phyloP scores from a whole-genome alignment of 768 basidiomycete species.

The Cystobasidiopsis lactophilus region DNA sequence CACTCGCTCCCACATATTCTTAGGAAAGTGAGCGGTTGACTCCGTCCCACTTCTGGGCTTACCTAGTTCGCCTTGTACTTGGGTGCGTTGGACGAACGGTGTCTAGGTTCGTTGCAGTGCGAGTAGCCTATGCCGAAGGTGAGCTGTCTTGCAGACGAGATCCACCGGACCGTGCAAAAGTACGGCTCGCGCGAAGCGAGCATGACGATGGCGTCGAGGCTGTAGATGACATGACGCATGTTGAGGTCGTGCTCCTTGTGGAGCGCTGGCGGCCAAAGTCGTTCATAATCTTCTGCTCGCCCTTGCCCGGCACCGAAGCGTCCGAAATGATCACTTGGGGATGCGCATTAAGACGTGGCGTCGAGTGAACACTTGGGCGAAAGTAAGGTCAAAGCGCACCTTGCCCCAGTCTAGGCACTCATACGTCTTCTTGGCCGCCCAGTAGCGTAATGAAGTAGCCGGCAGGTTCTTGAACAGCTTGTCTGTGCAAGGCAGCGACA shows the following conservation, averaged over 20 bases:
- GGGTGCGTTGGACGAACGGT: slow-evolving; percentile 44
- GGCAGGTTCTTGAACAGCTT: slow-evolving; percentile 96
- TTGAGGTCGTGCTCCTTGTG: slow-evolving; percentile 85
- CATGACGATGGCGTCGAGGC: slow-evolving; percentile 97
- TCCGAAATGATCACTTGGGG: slow-evolving; percentile 93
- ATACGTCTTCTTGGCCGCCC: slow-evolving; percentile 89
- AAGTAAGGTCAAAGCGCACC: slow-evolving; percentile 31
- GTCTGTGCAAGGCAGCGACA: slow-evolving; percentile 26
- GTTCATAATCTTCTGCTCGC: slow-evolving; percentile 99
- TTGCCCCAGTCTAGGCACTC: slow-evolving; percentile 88
- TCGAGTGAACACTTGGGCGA: not conserved
- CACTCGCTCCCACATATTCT: no score
- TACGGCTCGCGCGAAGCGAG: slow-evolving; percentile 85
- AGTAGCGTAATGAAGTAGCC: slow-evolving; percentile 70
- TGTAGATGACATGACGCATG: slow-evolving; percentile 90
- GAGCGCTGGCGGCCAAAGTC: slow-evolving; percentile 74
- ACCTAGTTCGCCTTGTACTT: slow-evolving; percentile 35
- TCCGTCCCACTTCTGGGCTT: slow-evolving; percentile 31
- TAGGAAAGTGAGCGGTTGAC: slow-evolving; percentile 98
- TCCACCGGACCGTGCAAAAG: slow-evolving; percentile 95
- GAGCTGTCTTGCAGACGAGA: slow-evolving; percentile 50
- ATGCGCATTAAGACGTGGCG: slow-evolving; percentile 29
- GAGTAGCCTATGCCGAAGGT: slow-evolving; percentile 51
- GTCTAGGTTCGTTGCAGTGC: slow-evolving; percentile 81
- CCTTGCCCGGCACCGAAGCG: slow-evolving; percentile 89